Evolutionary conservation across 306 rosid species (phyloP).

Genomic region (Mimosa pudica): DNA sequence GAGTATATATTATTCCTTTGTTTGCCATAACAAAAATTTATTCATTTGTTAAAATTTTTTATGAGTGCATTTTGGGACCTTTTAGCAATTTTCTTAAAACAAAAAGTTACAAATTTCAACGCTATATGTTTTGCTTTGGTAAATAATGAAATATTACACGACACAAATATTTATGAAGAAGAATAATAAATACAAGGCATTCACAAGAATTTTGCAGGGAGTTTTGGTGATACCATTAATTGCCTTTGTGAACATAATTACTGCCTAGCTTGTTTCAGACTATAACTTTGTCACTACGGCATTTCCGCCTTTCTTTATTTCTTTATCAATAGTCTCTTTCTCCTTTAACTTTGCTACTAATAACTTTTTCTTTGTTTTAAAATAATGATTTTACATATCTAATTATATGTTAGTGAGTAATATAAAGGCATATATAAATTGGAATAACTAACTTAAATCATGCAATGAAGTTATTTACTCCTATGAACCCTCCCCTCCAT

Average conservation of each 20-base stretch:
- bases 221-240: background rate
- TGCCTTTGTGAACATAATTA: background rate
- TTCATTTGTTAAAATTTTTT: too few relatives aligned
- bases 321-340: background rate
- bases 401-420: background rate
- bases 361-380: background rate
- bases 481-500: background rate
- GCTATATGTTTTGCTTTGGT: slow-evolving; percentile 7
- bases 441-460: background rate
- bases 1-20: too few relatives aligned
- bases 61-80: too few relatives aligned
- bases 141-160: background rate
- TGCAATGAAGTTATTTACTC: background rate
- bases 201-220: background rate
- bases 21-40: too few relatives aligned
- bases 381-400: background rate
- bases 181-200: background rate
- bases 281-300: slow-evolving; percentile 27
- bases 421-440: background rate
- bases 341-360: background rate
- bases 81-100: too few relatives aligned
- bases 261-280: background rate
- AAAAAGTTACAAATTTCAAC: background rate
- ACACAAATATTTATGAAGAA: background rate
- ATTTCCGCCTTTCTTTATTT: slow-evolving; percentile 20